Percentiles rank a stretch among this genome's conserved stretches.
Conservation (phyloP, 352 stramenopile species). For the Phytophthora syringae region DNA sequence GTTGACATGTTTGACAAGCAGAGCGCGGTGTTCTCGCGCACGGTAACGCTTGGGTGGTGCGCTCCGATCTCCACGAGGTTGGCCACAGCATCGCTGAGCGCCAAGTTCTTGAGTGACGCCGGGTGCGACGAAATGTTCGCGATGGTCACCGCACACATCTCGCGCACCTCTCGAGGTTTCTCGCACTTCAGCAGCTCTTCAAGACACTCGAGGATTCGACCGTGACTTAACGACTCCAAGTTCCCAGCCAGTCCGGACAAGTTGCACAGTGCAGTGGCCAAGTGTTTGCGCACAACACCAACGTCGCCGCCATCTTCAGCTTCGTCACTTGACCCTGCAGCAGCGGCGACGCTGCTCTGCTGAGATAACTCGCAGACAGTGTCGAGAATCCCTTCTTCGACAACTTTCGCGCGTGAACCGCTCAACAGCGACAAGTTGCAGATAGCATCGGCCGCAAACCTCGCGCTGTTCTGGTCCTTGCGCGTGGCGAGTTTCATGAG, state of each 20-base stretch:
- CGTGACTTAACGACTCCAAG: conserved; percentile 70
- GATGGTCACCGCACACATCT: conserved; percentile 76
- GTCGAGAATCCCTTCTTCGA: conserved; percentile 83
- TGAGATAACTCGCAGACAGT: conserved; percentile 74
- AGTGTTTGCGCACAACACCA: conserved; percentile 51
- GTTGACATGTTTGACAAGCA: conserved; percentile 79
- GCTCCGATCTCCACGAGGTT: conserved; percentile 68
- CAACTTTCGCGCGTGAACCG: conserved; percentile 69
- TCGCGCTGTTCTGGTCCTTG: conserved; percentile 60
- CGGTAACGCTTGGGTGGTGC: conserved; percentile 46
- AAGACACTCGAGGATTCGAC: conserved; percentile 73
- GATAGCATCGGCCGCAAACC: conserved; percentile 76
- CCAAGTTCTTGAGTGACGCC: conserved; percentile 68
- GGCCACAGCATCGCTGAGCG: conserved; percentile 65
- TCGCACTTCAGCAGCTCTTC: conserved; percentile 80
- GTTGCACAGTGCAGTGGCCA: conserved; percentile 82
- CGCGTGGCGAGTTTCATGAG: conserved; percentile 80
- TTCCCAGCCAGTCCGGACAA: conserved; percentile 78
- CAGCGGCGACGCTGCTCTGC: conserved; percentile 19
- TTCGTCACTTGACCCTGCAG: conserved; percentile 9
- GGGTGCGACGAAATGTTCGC: conserved; percentile 79
- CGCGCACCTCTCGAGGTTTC: conserved; percentile 61
- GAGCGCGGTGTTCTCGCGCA: conserved; percentile 80
- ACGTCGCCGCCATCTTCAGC: conserved; percentile 30
- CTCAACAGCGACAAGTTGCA: conserved; percentile 81